Percentiles rank a stretch among this genome's conserved stretches.
Evolutionary conservation across 2,329 filamentous ascomycete species (phyloP).

Genomic region (Dactylellina leptospora): DNA sequence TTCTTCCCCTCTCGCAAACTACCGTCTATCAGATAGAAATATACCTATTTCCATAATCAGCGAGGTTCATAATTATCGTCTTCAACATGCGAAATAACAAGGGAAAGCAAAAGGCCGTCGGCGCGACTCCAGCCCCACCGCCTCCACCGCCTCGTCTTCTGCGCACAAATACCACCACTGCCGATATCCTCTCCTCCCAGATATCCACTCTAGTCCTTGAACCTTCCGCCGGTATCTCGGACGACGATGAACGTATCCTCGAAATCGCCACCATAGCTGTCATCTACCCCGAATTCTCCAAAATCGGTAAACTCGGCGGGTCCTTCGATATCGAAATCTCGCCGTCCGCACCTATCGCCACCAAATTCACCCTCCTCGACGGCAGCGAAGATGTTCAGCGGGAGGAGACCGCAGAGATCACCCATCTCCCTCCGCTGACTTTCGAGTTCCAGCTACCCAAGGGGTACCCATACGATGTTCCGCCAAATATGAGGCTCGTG

Average conservation of each 20-base stretch:
- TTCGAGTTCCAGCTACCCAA: conserved; percentile 67
- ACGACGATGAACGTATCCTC: conserved; percentile 66
- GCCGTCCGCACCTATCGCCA: conserved; percentile 53
- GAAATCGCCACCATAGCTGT: conserved; percentile 71
- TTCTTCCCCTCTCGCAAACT: background rate
- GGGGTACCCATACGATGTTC: conserved; percentile 67
- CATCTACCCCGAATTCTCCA: conserved; percentile 74
- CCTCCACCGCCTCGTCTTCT: background rate
- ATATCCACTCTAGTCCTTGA: conserved; percentile 39
- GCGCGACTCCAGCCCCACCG: conserved; percentile 6
- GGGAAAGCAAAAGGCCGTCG: conserved; percentile 42
- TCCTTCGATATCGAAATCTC: conserved; percentile 55
- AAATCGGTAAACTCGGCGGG: conserved; percentile 66
- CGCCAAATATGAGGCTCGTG: conserved; percentile 66
- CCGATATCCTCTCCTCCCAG: conserved; percentile 35
- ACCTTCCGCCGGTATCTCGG: conserved; percentile 25
- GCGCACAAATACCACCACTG: conserved; percentile 22
- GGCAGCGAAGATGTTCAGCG: conserved; percentile 59
- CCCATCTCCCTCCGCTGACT: conserved; percentile 68
- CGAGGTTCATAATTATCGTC: background rate
- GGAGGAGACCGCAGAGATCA: conserved; percentile 48
- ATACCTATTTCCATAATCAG: background rate
- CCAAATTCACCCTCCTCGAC: conserved; percentile 66
- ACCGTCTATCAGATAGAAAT: background rate
- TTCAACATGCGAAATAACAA: conserved; percentile 31